Evolutionary conservation across 2,329 filamentous ascomycete genomes (phyloP), one percentile per base, ranked within the genome.

Genomic region (Verticillium isaacii): DNA sequence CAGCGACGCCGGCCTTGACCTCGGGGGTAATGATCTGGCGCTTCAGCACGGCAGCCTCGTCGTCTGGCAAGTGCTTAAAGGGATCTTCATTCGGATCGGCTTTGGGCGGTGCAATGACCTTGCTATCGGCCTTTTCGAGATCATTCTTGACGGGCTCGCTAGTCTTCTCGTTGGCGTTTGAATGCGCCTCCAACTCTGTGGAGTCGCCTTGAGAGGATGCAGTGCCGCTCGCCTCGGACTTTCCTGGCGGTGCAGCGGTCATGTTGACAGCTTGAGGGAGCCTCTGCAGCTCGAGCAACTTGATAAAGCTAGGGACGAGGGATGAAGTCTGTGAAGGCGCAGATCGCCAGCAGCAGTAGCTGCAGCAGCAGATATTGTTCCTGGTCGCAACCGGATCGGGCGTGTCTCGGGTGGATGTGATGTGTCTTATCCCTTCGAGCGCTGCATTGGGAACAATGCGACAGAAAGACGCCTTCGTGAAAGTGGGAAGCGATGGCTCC

Each of bases 11-110:
- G 37, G 90, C 81, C 68, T 86, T 86, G 61, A 87, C 79, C 12
- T 83, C 78, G 36, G 87, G 87, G 0, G 86, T 86, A 58, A 87
- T 77, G 64, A 93, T 80, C 75, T 95, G 91, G 62, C 78, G 80
- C 72, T 83, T 87, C 64, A 95, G 76, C 60, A 94, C 84, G 23
- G 82, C 79, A 60, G 83, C 87, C 74, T 94, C 89, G 62, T 88
- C 71, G 9, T 83, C 74, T 1, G 89, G 84, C 3, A 93, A 79
- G 71, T 91, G 85, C 32, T 78, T 77, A 69, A 85, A 87, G 3
- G 84, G 77, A 68, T 87, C 83, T 34, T 81, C 78, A 59, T 84
- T 78, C 3, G 78, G 69, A 50, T 80, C 78, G 19, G 76, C 72
- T 12, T 72, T 68, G 56, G 69, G 68, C 19, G 56, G 23, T 29